Base-by-base conservation (phyloP, 2,329 filamentous ascomycete species). In the Xylariaceae sp. region DNA sequence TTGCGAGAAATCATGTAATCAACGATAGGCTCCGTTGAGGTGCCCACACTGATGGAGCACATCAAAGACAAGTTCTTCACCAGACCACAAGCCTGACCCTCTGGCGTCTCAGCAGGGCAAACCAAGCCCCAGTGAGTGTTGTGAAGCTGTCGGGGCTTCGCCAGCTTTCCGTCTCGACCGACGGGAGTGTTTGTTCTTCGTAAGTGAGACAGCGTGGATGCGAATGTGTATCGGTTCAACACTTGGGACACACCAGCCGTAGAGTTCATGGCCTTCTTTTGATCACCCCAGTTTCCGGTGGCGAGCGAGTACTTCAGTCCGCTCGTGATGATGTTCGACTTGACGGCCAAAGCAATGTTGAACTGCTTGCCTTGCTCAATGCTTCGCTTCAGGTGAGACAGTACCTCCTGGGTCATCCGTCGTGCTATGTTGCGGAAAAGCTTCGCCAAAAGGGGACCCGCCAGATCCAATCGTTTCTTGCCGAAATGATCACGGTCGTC, bases 401-500 rank as follows among this genome's bases (percentile, higher is more conserved):
- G 90, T 56, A 97, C 86, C 68, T 99, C 94, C 61, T 89, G 88
- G 51, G 92, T 95, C 73, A 99, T 86, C 73, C 94, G 90, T 64
- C 91, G 86, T 73, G 97, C 93, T 61, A 97, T 87, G 62, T 88
- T 88, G 62, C 94, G 88, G 84, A 99, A 99, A 48, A 99, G 83
- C 73, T 95, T 96, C n/a, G 93, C 93, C 66, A 99, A 85, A 59
- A 99, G 81, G 37, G 94, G 93, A 64, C 94, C 94, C 58, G 94
- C 93, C 69, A 99, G 82, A 78, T 99, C 94, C 59, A 99, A 82
- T 66, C 94, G 89, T 82, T 99, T 99, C 83, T 97, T 97, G 70
- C 94, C 94, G 71, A 99, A 97, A 74, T 99, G 95, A 79, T 99
- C 94, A 79, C 94, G 90, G 72, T 99, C 94, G 71, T 99, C 94